Conservation (phyloP, 306 rosid genomes). For the Sesbania bispinosa region DNA sequence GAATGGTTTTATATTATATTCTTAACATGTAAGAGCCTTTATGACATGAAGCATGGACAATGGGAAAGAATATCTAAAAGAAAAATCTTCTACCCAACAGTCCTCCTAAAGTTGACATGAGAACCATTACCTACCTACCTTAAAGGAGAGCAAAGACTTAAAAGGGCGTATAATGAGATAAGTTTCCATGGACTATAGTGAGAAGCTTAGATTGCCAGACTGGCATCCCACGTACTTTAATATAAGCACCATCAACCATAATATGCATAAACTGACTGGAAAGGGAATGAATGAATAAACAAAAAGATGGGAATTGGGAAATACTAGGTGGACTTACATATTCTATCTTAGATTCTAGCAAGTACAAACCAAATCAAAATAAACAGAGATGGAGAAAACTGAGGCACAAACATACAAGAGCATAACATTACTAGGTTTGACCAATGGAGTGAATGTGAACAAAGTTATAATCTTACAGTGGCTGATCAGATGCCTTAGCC, state of each 20-base stretch:
- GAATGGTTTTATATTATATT: too few species aligned
- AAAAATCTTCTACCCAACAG: too few species aligned
- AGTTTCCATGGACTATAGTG: not conserved
- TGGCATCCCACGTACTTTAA: not conserved
- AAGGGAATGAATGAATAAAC: not conserved
- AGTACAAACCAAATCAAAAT: not conserved
- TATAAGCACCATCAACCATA: not conserved
- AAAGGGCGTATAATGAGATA: not conserved
- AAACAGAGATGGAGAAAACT: not conserved
- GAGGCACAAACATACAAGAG: not conserved
- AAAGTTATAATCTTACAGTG: conserved; percentile 55
- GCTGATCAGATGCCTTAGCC: conserved; percentile 76
- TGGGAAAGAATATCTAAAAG: too few species aligned
- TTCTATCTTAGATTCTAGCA: not conserved
- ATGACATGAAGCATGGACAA: too few species aligned
- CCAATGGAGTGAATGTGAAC: not conserved
- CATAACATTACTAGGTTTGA: not conserved
- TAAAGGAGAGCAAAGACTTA: not conserved
- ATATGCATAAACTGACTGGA: not conserved
- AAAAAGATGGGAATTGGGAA: not conserved
- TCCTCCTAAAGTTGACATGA: too few species aligned
- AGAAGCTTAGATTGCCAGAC: not conserved
- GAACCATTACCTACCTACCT: too few species aligned
- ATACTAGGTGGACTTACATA: not conserved
- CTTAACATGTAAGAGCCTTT: too few species aligned